Evolutionary conservation across 1,284 basidiomycete genomes (phyloP).

Genomic region (Mycena sp.): DNA sequence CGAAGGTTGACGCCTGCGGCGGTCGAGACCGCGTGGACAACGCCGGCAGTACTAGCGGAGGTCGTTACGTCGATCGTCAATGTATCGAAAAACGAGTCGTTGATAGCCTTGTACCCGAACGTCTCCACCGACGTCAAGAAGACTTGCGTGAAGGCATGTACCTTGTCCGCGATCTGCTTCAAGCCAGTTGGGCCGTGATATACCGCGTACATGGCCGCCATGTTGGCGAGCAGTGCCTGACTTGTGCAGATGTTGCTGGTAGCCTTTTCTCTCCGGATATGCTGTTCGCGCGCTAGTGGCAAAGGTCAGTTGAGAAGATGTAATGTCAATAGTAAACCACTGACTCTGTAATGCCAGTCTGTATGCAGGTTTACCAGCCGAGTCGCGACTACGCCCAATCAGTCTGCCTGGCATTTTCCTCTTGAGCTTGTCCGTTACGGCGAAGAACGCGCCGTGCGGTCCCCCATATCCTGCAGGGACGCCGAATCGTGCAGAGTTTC

Average conservation of each 20-base stretch:
- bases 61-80: constrained; percentile 85
- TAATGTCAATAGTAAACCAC: constrained; percentile 36
- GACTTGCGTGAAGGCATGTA: constrained; percentile 89
- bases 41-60: constrained; percentile 65
- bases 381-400: constrained; percentile 91
- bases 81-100: constrained; percentile 91
- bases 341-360: constrained; percentile 93
- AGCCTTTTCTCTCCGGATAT: constrained; percentile 96
- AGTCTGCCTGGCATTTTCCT: constrained; percentile 97
- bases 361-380: constrained; percentile 88
- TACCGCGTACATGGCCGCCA: constrained; percentile 97
- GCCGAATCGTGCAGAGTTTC: constrained; percentile 96
- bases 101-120: constrained; percentile 77
- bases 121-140: constrained; percentile 76
- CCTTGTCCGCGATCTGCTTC: constrained; percentile 87
- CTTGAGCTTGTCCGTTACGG: constrained; percentile 92
- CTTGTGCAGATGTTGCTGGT: constrained; percentile 95
- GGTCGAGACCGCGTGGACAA: constrained; percentile 77
- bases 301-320: not conserved
- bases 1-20: constrained; percentile 88
- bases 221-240: constrained; percentile 95
- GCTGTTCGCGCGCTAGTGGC: constrained; percentile 89
- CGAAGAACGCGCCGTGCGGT: constrained; percentile 96
- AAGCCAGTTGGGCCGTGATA: constrained; percentile 96
- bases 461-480: constrained; percentile 92